phyloP scores from a whole-genome alignment of 805 yeast species.

The Cyberlindnera suaveolens region DNA sequence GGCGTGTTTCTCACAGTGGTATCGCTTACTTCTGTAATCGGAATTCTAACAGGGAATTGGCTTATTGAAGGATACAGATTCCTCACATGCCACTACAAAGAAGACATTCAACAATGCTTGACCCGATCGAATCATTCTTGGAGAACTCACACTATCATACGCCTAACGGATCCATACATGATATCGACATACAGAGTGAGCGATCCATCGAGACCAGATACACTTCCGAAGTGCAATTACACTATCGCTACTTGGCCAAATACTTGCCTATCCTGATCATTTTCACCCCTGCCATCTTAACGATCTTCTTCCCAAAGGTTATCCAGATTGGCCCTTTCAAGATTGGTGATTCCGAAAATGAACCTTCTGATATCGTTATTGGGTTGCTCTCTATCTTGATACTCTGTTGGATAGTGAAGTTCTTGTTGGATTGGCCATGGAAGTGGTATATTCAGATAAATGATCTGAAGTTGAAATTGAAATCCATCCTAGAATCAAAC shows the following conservation, averaged over 20 bases:
- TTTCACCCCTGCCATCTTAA: conserved; percentile 15
- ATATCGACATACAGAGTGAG: not conserved
- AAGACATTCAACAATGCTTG: not conserved
- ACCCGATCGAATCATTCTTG: not conserved
- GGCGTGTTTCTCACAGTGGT: too few relatives aligned
- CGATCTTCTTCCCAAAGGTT: conserved; percentile 13
- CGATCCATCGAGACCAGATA: not conserved
- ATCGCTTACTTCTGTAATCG: too few relatives aligned
- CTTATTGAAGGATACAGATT: too few relatives aligned
- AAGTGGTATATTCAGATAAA: conserved; percentile 29
- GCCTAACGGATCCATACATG: not conserved
- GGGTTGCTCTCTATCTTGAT: conserved; percentile 28
- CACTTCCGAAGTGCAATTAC: conserved; percentile 2
- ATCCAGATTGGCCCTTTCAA: conserved; percentile 8
- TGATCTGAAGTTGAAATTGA: conserved; percentile 9
- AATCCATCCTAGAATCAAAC: conserved; percentile 2
- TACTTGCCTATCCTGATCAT: conserved; percentile 16
- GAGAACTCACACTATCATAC: conserved; percentile 1
- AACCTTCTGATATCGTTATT: conserved; percentile 22
- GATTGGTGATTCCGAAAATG: conserved; percentile 9
- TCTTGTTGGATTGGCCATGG: conserved; percentile 37
- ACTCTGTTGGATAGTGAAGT: conserved; percentile 30
- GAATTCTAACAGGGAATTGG: too few relatives aligned
- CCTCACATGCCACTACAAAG: too few relatives aligned
- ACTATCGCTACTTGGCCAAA: conserved; percentile 11